Base-by-base conservation (phyloP, 345 rosid species). In the Ricinus communis region DNA sequence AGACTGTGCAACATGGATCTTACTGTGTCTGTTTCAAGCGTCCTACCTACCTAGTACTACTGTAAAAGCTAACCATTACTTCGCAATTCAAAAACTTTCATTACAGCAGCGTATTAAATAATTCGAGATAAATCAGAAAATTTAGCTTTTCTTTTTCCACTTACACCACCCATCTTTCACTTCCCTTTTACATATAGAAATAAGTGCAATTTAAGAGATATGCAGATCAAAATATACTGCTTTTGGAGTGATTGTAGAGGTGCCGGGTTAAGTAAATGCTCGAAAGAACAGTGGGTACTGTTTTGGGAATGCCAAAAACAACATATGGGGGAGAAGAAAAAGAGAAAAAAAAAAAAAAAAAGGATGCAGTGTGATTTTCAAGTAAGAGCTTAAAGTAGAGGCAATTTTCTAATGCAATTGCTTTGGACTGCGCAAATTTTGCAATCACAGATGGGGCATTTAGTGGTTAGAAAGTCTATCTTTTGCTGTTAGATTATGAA, bases 401-500 rank as follows among this genome's bases (percentile, higher is more conserved):
- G 67, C 50, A 54, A 79, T 58, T 60, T 77, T n/a, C n/a, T 59
- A 55, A 77, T 66, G 85, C 81, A 72, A 62, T 52, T 63, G 66
- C 70, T 79, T 61, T 76, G 68, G 77, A 82, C 77, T 63, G 73
- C 15, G 68, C 58, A 9, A 75, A 71, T 15, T 51, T 76, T 71
- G 63, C 22, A 45, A 43, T 22, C 47, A 73, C 41, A 65, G 68
- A 58, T 30, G 68, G 66, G 41, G 62, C 60, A 72, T 38, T 21
- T 59, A 67, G 76, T 33, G 40, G 66, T 72, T 16, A 63, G 47
- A 85, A 85, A 79, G 86, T 62, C 56, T n/a, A 27, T 77, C 80
- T 79, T 82, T 85, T 81, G 73, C 77, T 80, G 75, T 72, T 71
- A 61, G 74, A 58, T 75, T 55, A 66, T 77, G 5, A 40, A 68